Evolutionary conservation across 306 rosid species (phyloP).

Genomic region (Pterocarpus macrocarpus): DNA sequence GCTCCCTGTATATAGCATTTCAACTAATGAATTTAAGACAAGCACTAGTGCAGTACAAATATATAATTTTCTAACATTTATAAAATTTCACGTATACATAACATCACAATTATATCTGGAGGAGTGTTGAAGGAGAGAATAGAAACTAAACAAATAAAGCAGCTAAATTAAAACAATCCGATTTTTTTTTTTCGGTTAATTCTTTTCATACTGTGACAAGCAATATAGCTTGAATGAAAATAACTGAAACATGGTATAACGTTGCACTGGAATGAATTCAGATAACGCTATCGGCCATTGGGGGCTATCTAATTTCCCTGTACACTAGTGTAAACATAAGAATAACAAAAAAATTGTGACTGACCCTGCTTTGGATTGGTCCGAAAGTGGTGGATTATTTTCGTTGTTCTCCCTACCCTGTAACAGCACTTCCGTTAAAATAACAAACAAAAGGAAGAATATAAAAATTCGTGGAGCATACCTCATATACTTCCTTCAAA

Average conservation of each 20-base stretch:
- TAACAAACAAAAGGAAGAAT: background rate
- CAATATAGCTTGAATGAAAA: conserved; percentile 3
- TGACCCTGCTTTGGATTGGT: conserved; percentile 51
- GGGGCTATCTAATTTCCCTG: background rate
- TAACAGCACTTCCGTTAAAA: conserved; percentile 14
- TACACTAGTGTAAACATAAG: background rate
- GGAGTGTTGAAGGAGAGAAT: background rate
- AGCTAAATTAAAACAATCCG: background rate
- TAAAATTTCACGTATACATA: conserved; percentile 26
- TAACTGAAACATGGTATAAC: conserved; percentile 1
- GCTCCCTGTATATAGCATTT: background rate
- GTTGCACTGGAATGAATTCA: background rate
- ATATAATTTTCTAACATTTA: conserved; percentile 15
- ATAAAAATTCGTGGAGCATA: conserved; percentile 4
- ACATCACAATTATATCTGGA: background rate
- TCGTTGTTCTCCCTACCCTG: conserved; percentile 49
- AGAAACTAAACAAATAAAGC: background rate
- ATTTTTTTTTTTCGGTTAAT: background rate
- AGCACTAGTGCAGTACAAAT: conserved; percentile 13
- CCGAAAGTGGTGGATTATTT: conserved; percentile 41
- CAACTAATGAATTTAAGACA: conserved; percentile 3
- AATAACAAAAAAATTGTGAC: background rate
- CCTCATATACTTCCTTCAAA: conserved; percentile 69
- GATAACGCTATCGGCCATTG: background rate
- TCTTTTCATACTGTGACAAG: background rate